A percentile compares a stretch with the other conserved stretches of the same genome.
These are phyloP conservation scores for Neostapfia colusana DNA, from an alignment of 176 grass and related monocot species.

Conservation along the genomic window DNA sequence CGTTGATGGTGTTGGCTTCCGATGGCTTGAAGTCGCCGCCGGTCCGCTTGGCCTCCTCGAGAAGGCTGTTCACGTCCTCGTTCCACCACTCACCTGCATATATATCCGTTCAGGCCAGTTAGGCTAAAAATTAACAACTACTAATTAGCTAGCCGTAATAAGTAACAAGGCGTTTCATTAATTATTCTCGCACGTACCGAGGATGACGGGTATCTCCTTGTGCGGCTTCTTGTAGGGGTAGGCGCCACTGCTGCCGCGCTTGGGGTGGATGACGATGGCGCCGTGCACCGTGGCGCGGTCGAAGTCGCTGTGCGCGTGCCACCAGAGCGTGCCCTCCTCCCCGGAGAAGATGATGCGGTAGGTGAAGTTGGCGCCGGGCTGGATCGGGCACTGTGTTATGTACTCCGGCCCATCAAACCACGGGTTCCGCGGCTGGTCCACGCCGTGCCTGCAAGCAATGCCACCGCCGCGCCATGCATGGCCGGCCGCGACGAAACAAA, in stretches of 20 bases:
- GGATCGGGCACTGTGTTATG: constrained; percentile 64
- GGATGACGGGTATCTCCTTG: constrained; percentile 58
- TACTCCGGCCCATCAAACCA: constrained; percentile 63
- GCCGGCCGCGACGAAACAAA: too few relatives aligned
- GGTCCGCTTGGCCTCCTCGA: not conserved
- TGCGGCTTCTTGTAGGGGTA: constrained; percentile 56
- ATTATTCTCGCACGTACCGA: constrained; percentile 26
- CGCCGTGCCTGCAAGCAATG: constrained; percentile 51
- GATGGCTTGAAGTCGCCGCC: constrained; percentile 26
- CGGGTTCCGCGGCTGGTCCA: constrained; percentile 54
- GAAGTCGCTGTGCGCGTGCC: constrained; percentile 65
- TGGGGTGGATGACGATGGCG: constrained; percentile 70
- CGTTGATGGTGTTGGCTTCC: constrained; percentile 59
- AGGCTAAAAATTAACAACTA: too few relatives aligned
- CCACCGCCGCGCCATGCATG: too few relatives aligned
- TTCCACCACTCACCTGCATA: constrained; percentile 45
- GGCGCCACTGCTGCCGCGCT: not conserved
- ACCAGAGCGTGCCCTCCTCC: constrained; percentile 68
- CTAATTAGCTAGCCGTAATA: too few relatives aligned
- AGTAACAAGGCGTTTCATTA: too few relatives aligned
- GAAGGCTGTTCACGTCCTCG: not conserved
- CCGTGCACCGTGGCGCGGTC: constrained; percentile 63
- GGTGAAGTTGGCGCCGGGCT: constrained; percentile 39
- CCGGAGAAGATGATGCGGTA: constrained; percentile 52
- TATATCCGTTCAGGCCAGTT: too few relatives aligned